Conservation (phyloP, 2,329 filamentous ascomycete genomes). For the Aspergillus sp. region DNA sequence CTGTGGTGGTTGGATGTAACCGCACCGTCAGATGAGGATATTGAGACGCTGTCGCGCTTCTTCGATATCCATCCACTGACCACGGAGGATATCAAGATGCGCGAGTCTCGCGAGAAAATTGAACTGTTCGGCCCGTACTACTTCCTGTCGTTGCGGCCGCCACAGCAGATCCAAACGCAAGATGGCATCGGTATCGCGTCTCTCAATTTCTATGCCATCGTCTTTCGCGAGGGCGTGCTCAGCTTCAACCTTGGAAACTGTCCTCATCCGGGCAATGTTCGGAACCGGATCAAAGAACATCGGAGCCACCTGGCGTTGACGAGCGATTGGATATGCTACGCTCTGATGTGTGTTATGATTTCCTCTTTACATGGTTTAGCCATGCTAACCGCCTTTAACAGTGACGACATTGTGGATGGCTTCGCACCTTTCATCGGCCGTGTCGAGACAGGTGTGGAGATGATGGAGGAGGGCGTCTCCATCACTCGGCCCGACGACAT, state of each 20-base stretch:
- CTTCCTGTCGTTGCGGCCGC: constrained; percentile 90
- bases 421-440: constrained; percentile 83
- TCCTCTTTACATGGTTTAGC: neutral
- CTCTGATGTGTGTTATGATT: constrained; percentile 68
- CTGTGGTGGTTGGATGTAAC: constrained; percentile 98
- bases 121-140: constrained; percentile 97
- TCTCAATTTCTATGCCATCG: constrained; percentile 89
- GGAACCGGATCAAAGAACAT: constrained; percentile 80
- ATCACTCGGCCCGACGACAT: constrained; percentile 85
- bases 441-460: constrained; percentile 80
- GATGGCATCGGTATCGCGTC: constrained; percentile 79
- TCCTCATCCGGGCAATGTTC: constrained; percentile 79
- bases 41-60: constrained; percentile 81
- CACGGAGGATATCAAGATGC: constrained; percentile 87
- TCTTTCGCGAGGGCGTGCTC: constrained; percentile 87
- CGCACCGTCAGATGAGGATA: constrained; percentile 80
- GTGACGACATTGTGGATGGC: constrained; percentile 91
- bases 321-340: constrained; percentile 97
- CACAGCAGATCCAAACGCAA: constrained; percentile 71
- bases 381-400: constrained; percentile 29
- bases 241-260: constrained; percentile 88
- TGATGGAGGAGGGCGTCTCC: constrained; percentile 90
- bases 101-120: constrained; percentile 93
- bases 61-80: constrained; percentile 95
- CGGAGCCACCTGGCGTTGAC: constrained; percentile 89